phyloP scores from a whole-genome alignment of 2,329 filamentous ascomycete species.

The Colletotrichum sp. region DNA sequence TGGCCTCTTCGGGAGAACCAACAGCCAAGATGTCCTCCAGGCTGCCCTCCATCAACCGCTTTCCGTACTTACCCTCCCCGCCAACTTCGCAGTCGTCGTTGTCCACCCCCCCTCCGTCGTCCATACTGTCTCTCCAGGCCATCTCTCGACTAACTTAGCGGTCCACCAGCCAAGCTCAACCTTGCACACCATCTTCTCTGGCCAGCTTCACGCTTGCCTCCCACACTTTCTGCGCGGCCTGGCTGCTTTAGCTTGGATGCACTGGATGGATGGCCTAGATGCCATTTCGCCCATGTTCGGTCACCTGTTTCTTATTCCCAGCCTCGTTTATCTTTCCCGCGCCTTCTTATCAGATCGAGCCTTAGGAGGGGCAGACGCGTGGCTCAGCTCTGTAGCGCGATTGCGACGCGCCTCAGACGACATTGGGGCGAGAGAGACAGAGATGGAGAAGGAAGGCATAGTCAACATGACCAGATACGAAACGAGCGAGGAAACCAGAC shows the following conservation, averaged over 20 bases:
- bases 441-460: not conserved
- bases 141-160: not conserved
- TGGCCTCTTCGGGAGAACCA: not conserved
- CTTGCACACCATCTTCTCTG: constrained; percentile 12
- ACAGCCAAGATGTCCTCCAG: not conserved
- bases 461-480: constrained; percentile 1
- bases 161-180: constrained; percentile 2
- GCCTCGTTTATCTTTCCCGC: not conserved
- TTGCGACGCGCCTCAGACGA: not conserved
- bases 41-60: not conserved
- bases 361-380: not conserved
- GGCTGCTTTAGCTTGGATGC: not conserved
- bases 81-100: not conserved
- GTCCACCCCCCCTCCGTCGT: not conserved
- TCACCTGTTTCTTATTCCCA: not conserved
- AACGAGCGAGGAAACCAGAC: constrained; percentile 6
- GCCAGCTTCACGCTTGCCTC: not conserved
- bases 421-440: not conserved
- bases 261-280: not conserved
- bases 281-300: not conserved
- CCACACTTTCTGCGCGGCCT: not conserved
- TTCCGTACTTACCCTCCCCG: not conserved
- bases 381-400: not conserved
- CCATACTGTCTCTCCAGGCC: not conserved
- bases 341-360: not conserved